A percentile compares a stretch with the other conserved stretches of the same genome.
Conservation (phyloP, 768 basidiomycete genomes). For the Tylopilus rubrobrunneus region DNA sequence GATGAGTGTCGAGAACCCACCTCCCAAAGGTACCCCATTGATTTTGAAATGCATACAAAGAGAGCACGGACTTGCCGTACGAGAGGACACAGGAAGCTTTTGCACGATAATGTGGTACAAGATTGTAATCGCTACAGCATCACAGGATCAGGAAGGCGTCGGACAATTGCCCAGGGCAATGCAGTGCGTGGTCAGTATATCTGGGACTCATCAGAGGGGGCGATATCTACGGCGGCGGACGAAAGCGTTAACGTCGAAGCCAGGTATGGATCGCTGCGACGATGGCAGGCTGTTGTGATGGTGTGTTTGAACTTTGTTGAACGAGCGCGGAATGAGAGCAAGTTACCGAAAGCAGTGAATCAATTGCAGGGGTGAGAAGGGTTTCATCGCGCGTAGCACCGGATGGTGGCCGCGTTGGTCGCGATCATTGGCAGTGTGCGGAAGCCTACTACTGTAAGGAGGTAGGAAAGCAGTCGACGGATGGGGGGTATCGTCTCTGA, state of each 20-base stretch:
- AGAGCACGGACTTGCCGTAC: constrained; percentile 7
- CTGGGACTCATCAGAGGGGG: not conserved
- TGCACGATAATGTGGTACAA: constrained; percentile 1
- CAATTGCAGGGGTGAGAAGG: not conserved
- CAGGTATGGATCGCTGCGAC: constrained; percentile 3
- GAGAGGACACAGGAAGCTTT: constrained; percentile 14
- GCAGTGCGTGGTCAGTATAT: not conserved
- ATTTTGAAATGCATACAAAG: constrained; percentile 14
- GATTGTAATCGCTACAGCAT: constrained; percentile 13
- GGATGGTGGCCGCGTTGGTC: constrained; percentile 8
- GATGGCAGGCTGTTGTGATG: constrained; percentile 9
- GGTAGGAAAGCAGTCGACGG: not conserved
- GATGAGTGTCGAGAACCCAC: constrained; percentile 16
- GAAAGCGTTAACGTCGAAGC: not conserved
- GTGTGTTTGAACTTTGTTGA: not conserved
- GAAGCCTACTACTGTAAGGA: not conserved
- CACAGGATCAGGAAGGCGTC: constrained; percentile 12
- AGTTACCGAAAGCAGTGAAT: constrained; percentile 9
- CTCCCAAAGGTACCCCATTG: not conserved
- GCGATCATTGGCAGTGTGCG: constrained; percentile 19
- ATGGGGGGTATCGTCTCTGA: not conserved
- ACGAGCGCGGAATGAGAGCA: not conserved
- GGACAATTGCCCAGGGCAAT: not conserved
- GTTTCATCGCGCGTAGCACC: constrained; percentile 14
- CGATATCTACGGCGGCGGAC: not conserved